These are phyloP conservation scores for Scheffersomyces parashehatae DNA, from an alignment of 1,139 yeast genomes.

Conservation along the genomic window DNA sequence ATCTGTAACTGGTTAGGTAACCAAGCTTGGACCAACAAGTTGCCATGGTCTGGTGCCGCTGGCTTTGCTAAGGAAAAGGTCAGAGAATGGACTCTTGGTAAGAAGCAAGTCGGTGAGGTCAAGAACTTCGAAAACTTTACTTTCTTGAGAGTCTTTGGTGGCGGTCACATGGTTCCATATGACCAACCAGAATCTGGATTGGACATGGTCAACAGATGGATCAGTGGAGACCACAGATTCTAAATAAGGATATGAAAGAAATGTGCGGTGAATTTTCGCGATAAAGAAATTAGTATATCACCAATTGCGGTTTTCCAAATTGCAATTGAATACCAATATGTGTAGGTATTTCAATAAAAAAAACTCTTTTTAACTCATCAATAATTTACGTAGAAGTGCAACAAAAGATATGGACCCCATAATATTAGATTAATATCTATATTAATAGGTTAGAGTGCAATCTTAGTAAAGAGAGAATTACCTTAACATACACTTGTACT, in stretches of 20 bases:
- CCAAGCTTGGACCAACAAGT: conserved; percentile 74
- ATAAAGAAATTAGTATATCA: no score
- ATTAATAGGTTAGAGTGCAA: no score
- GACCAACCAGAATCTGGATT: conserved; percentile 49
- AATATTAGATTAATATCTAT: no score
- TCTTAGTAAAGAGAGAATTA: no score
- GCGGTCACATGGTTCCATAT: conserved; percentile 54
- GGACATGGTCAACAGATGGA: conserved; percentile 51
- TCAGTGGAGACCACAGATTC: conserved; percentile 32
- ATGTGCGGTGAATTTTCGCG: no score
- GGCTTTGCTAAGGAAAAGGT: conserved; percentile 48
- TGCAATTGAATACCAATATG: no score
- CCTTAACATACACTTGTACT: no score
- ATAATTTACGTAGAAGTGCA: no score
- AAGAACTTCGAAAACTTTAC: conserved; percentile 48
- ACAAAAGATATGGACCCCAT: no score
- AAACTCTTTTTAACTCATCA: no score
- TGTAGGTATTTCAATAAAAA: no score
- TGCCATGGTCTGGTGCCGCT: conserved; percentile 65
- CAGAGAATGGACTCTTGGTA: conserved; percentile 40
- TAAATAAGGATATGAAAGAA: neutral
- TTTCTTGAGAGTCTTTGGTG: conserved; percentile 48
- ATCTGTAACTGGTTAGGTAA: conserved; percentile 89
- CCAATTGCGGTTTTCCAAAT: no score
- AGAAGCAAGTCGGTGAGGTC: conserved; percentile 46